Percentiles rank a stretch among this genome's conserved stretches.
These are phyloP conservation scores for Periglandula ipomoeae DNA, from an alignment of 2,329 filamentous ascomycete genomes.

Conservation along the genomic window DNA sequence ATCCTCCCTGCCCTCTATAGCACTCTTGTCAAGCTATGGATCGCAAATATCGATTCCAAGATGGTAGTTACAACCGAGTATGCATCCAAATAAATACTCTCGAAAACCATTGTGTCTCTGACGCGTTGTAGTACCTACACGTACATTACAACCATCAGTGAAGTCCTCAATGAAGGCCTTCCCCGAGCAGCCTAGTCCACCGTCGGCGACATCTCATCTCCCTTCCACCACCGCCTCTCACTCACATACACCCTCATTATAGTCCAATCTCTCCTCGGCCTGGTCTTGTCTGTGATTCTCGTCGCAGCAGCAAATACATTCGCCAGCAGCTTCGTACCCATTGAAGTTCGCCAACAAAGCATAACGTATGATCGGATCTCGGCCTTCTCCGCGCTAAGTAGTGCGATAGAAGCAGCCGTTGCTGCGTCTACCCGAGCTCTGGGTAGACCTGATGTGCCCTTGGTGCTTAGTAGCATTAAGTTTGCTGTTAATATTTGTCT, in stretches of 20 bases:
- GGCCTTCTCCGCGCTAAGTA: slow-evolving; percentile 52
- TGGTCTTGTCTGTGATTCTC: slow-evolving; percentile 52
- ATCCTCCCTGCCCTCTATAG: slow-evolving; percentile 56
- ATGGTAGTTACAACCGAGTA: slow-evolving; percentile 26
- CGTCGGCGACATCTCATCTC: slow-evolving; percentile 54
- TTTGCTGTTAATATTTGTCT: slow-evolving; percentile 59
- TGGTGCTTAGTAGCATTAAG: slow-evolving; percentile 55
- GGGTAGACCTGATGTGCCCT: slow-evolving; percentile 59
- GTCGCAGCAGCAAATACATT: slow-evolving; percentile 43
- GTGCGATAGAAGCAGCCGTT: slow-evolving; percentile 54
- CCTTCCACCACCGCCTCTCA: slow-evolving; percentile 41
- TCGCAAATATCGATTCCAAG: slow-evolving; percentile 55
- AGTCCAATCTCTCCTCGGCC: slow-evolving; percentile 48
- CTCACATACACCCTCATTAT: slow-evolving; percentile 55
- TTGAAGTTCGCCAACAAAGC: slow-evolving; percentile 44
- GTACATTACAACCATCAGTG: slow-evolving; percentile 57
- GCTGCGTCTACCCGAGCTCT: slow-evolving; percentile 52
- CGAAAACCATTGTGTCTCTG: not conserved
- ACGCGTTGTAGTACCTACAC: slow-evolving; percentile 39
- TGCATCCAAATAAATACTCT: not conserved
- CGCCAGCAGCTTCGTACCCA: slow-evolving; percentile 53
- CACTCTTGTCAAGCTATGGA: slow-evolving; percentile 62
- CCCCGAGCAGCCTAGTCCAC: slow-evolving; percentile 59
- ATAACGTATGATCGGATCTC: slow-evolving; percentile 57
- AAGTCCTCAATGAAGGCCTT: slow-evolving; percentile 67